Evolutionary conservation across 306 rosid genomes (phyloP), one percentile per base, ranked within the genome.

Genomic region (Vicia faba): DNA sequence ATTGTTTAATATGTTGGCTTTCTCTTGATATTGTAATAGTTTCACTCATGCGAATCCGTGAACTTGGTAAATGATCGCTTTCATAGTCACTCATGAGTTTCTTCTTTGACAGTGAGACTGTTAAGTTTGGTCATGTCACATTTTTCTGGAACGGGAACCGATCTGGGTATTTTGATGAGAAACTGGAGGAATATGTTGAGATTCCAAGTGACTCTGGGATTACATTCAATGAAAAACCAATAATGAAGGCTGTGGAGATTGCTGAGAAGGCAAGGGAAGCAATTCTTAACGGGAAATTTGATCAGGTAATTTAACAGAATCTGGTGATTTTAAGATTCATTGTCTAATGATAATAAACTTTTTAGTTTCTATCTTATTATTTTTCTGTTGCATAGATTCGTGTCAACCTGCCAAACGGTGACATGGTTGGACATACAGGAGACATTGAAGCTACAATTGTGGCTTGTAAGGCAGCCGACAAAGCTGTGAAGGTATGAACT

Each of bases 61-160:
- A 28, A 58, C 33, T 66, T 70, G 63, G 59, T 45, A 53, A 9
- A 31, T 35, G 71, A 62, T 71, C 13, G 14, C 56, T 41, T 36
- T 51, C 28, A n/a, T 57, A 49, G 2, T 68, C 25, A 36, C 72
- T 16, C n/a, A 29, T 62, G 36, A 11, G 4, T 57, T 68, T 64
- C 60, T 58, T 69, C 50, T 36, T 61, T 31, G 12, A 74, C 86
- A 95, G 99, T 51, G 99, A 95, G 82, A 95, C 99, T 64, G 99
- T 95, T 44, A 95, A 95, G 51, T 95, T 95, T 69, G 99, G 99
- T 50, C 99, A 95, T 28, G 99, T 95, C 72, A 95, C 99, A 31
- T 91, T 95, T 84, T 91, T 95, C 83, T 95, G 99, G 99, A 95
- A 95, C 28, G 99, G 99, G 56, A 95, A 91, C 70, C 97, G 97